A percentile compares a stretch with the other conserved stretches of the same genome.
Conservation (phyloP, 2,329 filamentous ascomycete species). For the Trichoderma sp. region DNA sequence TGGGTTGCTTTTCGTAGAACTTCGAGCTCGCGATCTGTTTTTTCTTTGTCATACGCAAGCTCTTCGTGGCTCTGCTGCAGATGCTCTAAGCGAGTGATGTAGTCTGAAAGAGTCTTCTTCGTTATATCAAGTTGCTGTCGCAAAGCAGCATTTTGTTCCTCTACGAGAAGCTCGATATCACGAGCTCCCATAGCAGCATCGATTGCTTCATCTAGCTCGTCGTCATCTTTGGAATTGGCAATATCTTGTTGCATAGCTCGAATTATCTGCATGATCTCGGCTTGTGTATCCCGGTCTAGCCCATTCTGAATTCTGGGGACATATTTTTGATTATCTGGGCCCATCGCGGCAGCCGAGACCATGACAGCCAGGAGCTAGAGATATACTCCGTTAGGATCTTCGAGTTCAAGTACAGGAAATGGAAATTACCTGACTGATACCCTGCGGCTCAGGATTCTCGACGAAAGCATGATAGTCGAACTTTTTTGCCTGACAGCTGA, state of each 20-base stretch:
- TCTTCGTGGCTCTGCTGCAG: slow-evolving; percentile 63
- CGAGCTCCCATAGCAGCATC: slow-evolving; percentile 44
- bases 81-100: slow-evolving; percentile 58
- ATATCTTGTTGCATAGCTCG: slow-evolving; percentile 42
- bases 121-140: slow-evolving; percentile 52
- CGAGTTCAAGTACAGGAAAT: background rate
- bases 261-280: slow-evolving; percentile 47
- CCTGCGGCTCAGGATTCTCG: slow-evolving; percentile 54
- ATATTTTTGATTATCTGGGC: slow-evolving; percentile 55
- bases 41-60: slow-evolving; percentile 61
- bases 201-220: slow-evolving; percentile 40
- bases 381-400: slow-evolving; percentile 14
- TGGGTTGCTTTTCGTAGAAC: slow-evolving; percentile 49
- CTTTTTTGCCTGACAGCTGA: slow-evolving; percentile 51
- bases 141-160: slow-evolving; percentile 53
- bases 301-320: slow-evolving; percentile 45
- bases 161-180: slow-evolving; percentile 56
- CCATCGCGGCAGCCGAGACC: slow-evolving; percentile 59
- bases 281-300: slow-evolving; percentile 44
- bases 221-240: slow-evolving; percentile 36
- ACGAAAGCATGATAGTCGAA: slow-evolving; percentile 58
- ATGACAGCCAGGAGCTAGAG: slow-evolving; percentile 61
- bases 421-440: slow-evolving; percentile 51
- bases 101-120: slow-evolving; percentile 57
- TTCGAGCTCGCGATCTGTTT: slow-evolving; percentile 54